Percentiles rank a stretch among this genome's conserved stretches.
Conservation (phyloP, 345 rosid species). For the Camelina sativa region DNA sequence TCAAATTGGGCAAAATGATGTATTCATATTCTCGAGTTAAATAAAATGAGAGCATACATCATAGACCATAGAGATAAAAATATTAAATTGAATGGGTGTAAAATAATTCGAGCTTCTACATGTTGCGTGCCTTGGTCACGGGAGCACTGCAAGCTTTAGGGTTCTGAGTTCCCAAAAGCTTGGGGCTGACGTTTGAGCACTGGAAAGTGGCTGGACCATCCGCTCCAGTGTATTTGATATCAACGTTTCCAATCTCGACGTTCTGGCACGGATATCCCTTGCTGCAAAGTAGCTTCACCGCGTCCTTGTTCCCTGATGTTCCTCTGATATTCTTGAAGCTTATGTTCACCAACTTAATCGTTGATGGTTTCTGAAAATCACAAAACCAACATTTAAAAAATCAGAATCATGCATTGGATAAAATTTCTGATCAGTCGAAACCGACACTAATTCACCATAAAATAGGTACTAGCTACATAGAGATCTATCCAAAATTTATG, state of each 20-base stretch:
- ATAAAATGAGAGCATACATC: constrained; percentile 25
- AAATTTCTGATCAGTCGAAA: too few relatives aligned
- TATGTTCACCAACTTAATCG: constrained; percentile 36
- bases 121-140: constrained; percentile 4
- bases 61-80: constrained; percentile 8
- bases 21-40: neutral
- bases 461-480: neutral
- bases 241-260: constrained; percentile 50
- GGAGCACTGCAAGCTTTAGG: constrained; percentile 47
- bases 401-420: too few relatives aligned
- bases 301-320: constrained; percentile 50
- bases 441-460: too few relatives aligned
- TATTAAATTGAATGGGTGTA: constrained; percentile 17
- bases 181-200: constrained; percentile 54
- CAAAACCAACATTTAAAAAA: too few relatives aligned
- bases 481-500: neutral
- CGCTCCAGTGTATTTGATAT: constrained; percentile 45
- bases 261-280: constrained; percentile 49
- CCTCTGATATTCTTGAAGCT: constrained; percentile 49
- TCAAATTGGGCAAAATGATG: constrained; percentile 13
- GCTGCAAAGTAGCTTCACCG: constrained; percentile 57
- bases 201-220: constrained; percentile 45
- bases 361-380: constrained; percentile 30
- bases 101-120: constrained; percentile 26
- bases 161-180: constrained; percentile 33